Base-by-base conservation (phyloP, 2,329 filamentous ascomycete genomes). In the Penicillium sp. region DNA sequence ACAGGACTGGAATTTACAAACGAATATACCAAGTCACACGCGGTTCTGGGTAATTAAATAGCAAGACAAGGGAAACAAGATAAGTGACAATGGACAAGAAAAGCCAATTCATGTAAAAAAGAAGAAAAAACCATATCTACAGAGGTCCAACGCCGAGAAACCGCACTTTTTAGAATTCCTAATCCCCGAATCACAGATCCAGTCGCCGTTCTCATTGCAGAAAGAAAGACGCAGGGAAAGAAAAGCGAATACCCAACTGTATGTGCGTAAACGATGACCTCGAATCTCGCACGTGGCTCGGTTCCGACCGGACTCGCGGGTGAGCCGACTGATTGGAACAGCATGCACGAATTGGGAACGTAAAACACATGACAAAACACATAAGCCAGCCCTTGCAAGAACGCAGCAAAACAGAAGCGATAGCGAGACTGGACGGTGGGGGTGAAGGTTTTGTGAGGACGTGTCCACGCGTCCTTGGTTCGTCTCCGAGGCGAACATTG, bases 281-380 rank as follows among this genome's bases (percentile, higher is more conserved):
- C 35, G 11, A 30, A 51, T 19, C 19, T 34, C 19, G 22, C 18
- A 44, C n/a, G 30, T 11, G 19, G 19, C 5, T 22, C 19, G 3
- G 5, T 22, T 28, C 27, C 34, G n/a, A 18, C 27, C 34, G n/a
- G 25, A 14, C 19, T 41, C 8, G 43, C 29, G 40, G 3, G 30
- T 5, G n/a, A 34, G 30, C 41, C 41, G 18, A 19, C 40, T 10
- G 18, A 5, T 33, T 18, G 12, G n/a, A 31, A 37, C 33, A 10
- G 37, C n/a, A 3, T 27, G 19, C 25, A 41, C 38, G 40, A 36
- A 22, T 22, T 22, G 30, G 29, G 35, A 50, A 41, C 13, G 45
- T 44, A 34, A 42, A 46, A 46, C 35, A 34, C 14, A 77, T 80
- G 28, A 14, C 42, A 51, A 54, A 52, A 14, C 44, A 57, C 38